Evolutionary conservation across 306 rosid genomes (phyloP), one percentile per base, ranked within the genome.

Genomic region (Malus sieversii): DNA sequence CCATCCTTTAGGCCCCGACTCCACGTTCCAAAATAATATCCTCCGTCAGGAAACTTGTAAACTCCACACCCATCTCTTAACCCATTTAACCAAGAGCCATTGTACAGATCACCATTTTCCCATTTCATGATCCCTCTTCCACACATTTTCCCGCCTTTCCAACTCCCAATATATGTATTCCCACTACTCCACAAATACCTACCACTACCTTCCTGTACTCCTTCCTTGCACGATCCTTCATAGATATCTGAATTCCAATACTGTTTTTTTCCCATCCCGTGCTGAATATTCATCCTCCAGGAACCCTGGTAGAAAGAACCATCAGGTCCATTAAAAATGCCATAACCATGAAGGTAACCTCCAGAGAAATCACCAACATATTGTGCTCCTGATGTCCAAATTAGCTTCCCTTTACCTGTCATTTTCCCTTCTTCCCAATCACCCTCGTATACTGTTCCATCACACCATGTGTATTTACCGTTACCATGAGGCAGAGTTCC

Each of bases 191-290:
- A 95, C 55, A 85, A 79, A 77, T 90, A 92, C 73, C 81, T 86
- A 40, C 99, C 99, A 67, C 85, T 57, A 8, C 99, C 99, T 80
- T 92, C 97, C 32, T 83, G 89, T 22, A 87, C 81, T 78, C 99
- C 99, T 84, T 95, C 99, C 84, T 84, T 95, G 97, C 99, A 95
- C 75, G 84, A 83, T 69, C 99, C 99, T 75, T 95, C 97, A 73
- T 92, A 95, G 71, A 68, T 30, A 82, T 90, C 91, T 35, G 84
- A 81, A 87, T 92, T 92, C 70, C 63, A n/a, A 79, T 90, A 92
- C 76, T 81, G 87, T 78, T 95, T 88, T 77, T 69, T 72, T 35
- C 99, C 99, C 11, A 86, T 69, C 46, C 99, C 99, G 13, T 95
- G 98, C 85, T 85, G 84, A 71, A 90, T 82, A 73, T 84, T 87